Evolutionary conservation across 2,329 filamentous ascomycete species (phyloP).

Genomic region (Tolypocladium tropicale): DNA sequence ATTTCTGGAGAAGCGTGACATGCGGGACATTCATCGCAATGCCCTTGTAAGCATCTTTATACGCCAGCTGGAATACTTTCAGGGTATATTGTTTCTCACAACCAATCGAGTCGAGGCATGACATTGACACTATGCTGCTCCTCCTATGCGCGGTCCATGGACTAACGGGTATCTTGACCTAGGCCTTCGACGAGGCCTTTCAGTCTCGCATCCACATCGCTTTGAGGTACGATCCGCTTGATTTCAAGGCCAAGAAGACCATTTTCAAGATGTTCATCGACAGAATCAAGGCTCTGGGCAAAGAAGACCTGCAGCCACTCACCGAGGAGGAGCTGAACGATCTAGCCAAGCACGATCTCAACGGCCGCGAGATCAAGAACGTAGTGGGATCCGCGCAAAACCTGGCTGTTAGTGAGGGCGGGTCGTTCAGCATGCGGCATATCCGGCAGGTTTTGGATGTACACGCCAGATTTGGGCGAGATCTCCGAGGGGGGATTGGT

Average conservation of each 20-base stretch:
- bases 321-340: conserved; percentile 55
- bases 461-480: conserved; percentile 70
- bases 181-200: conserved; percentile 86
- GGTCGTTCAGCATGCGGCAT: conserved; percentile 65
- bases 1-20: conserved; percentile 72
- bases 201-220: conserved; percentile 81
- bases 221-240: conserved; percentile 67
- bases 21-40: conserved; percentile 77
- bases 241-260: conserved; percentile 59
- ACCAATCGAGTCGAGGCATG: conserved; percentile 69
- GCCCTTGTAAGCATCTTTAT: conserved; percentile 81
- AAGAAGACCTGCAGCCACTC: conserved; percentile 49
- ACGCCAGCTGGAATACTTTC: conserved; percentile 80
- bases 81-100: conserved; percentile 81
- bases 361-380: conserved; percentile 73
- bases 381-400: conserved; percentile 74
- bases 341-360: conserved; percentile 55
- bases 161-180: not conserved
- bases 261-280: conserved; percentile 82
- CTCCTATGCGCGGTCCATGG: no score
- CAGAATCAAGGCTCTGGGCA: conserved; percentile 56
- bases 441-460: conserved; percentile 78
- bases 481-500: conserved; percentile 70
- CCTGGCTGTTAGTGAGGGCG: conserved; percentile 65
- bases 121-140: not conserved